Base-by-base conservation (phyloP, 768 basidiomycete species). In the Rhodotorula babjevae region DNA sequence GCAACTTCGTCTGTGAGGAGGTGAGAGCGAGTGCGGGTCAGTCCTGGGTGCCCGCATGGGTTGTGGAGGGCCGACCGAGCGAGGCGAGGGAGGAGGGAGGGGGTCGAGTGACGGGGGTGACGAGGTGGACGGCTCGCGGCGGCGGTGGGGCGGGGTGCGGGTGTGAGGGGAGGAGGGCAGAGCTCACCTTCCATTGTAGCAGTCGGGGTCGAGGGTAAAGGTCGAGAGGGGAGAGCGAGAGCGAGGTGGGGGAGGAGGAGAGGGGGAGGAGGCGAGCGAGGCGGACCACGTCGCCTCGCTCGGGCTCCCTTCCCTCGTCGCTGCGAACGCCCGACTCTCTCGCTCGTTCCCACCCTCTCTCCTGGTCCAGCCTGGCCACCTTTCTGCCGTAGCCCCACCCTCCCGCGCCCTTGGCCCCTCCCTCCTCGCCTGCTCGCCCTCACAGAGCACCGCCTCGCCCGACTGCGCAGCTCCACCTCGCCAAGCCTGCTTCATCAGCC, bases 1-100 rank as follows among this genome's bases (percentile, higher is more conserved):
- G 78, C 78, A 69, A 79, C 77, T 72, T 77, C 78, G 75, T 74
- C 76, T 76, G 65, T 44, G 36, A 15, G 36, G 19, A 6, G 40
- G 19, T 10, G 31, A 14, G 27, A 25, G n/a, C 29, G 52, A 52
- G 21, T 29, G 0, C 6, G 16, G 25, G 21, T 58, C 58, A 55
- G 23, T 50, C 55, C 55, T 44, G 47, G 27, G 2, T 2, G 25
- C 3, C 31, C 21, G 42, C 27, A 9, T 2, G 33, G 14, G 7
- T 56, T 47, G 27, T 36, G 2, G 9, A 46, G 2, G 52, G 40
- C 49, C 10, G 36, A 1, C 36, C 25, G 33, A 36, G 42, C 40
- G 49, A 40, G n/a, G 19, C 25, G 56, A 29, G 31, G 57, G 57
- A 10, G 65, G 65, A 15, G 36, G 44, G 67, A 27, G 55, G 23